These are phyloP conservation scores for Septoria linicola DNA, from an alignment of 2,329 filamentous ascomycete species.

Conservation along the genomic window DNA sequence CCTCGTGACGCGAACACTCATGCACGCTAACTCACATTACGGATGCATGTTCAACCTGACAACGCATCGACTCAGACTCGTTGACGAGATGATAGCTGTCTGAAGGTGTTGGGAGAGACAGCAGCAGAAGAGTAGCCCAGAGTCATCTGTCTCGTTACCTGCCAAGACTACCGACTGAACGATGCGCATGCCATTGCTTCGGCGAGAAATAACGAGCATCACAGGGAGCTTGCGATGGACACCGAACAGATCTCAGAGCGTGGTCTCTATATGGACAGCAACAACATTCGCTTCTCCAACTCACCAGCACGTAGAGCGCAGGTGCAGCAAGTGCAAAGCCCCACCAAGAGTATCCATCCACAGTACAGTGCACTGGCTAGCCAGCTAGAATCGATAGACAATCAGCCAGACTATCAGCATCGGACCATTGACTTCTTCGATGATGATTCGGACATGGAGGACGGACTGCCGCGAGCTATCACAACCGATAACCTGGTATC, in stretches of 20 bases:
- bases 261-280: conserved; percentile 13
- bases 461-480: conserved; percentile 9
- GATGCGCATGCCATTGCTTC: conserved; percentile 11
- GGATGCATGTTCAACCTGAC: not conserved
- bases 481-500: conserved; percentile 4
- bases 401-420: conserved; percentile 33
- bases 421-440: conserved; percentile 41
- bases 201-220: conserved; percentile 4
- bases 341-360: conserved; percentile 39
- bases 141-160: not conserved
- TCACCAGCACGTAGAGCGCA: conserved; percentile 38
- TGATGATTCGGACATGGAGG: conserved; percentile 31
- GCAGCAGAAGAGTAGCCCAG: too few species aligned
- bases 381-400: conserved; percentile 33
- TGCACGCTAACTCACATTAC: conserved; percentile 11
- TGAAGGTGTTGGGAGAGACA: not conserved
- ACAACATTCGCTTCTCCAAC: conserved; percentile 31
- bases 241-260: not conserved
- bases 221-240: conserved; percentile 11
- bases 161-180: conserved; percentile 2
- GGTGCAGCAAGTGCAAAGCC: conserved; percentile 36
- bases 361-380: conserved; percentile 23
- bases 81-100: not conserved
- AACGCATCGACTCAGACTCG: conserved; percentile 3
- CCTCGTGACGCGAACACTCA: conserved; percentile 8